These are phyloP conservation scores for Trichoderma semiorbis DNA, from an alignment of 2,329 filamentous ascomycete genomes.

Conservation along the genomic window DNA sequence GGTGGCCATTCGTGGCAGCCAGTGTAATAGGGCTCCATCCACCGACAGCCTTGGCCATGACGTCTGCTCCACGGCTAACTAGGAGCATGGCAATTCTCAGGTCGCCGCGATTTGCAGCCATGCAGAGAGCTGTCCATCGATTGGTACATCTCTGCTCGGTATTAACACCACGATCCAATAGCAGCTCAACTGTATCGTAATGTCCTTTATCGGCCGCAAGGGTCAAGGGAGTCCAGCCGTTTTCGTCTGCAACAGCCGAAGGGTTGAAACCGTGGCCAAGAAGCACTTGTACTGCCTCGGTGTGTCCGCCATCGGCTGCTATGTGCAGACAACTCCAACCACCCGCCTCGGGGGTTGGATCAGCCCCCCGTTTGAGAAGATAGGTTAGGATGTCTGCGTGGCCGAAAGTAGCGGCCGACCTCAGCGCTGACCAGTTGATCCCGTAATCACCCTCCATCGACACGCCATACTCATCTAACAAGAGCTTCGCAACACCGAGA, in stretches of 20 bases:
- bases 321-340: conserved; percentile 18
- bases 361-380: conserved; percentile 17
- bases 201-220: conserved; percentile 8
- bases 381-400: conserved; percentile 1
- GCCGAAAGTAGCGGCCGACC: neutral
- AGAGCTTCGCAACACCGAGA: neutral
- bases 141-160: neutral
- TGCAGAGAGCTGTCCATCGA: conserved; percentile 15
- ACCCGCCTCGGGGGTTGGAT: neutral
- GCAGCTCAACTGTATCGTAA: neutral
- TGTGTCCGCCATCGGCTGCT: conserved; percentile 9
- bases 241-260: neutral
- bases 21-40: conserved; percentile 7
- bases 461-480: conserved; percentile 9
- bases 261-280: conserved; percentile 9
- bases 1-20: conserved; percentile 9
- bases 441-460: neutral
- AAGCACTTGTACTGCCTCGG: conserved; percentile 10
- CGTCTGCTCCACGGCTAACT: conserved; percentile 5
- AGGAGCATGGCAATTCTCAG: neutral
- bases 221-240: conserved; percentile 12
- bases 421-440: conserved; percentile 9
- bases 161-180: conserved; percentile 6
- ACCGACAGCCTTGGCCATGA: neutral
- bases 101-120: conserved; percentile 16